Base-by-base conservation (phyloP, 768 basidiomycete species). In the Amylocystis lapponica region DNA sequence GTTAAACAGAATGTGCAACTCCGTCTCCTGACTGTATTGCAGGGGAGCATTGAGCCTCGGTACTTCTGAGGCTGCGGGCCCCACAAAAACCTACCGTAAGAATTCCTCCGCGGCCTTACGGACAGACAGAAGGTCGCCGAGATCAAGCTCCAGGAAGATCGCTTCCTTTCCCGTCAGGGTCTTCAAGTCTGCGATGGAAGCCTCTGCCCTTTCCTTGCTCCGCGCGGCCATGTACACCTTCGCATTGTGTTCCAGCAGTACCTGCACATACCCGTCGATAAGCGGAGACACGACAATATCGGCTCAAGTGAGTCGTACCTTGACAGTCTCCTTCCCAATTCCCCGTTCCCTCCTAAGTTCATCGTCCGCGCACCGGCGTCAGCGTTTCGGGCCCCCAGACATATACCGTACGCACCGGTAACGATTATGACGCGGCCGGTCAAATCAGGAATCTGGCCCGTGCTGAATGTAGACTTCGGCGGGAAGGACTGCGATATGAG, bases 191-290 rank as follows among this genome's bases (percentile, higher is more conserved):
- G 62, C 48, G 44, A 85, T 82, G 0, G 80, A 79, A 3, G 52
- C 54, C 3, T 69, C 62, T 0, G 70, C 65, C 48, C 74, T 82
- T 23, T 61, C 58, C 41, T 61, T 50, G 45, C 55, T 71, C 11
- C 83, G 70, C 3, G 67, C 62, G 0, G 75, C 79, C 32, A 86
- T 42, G 54, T 87, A 86, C 0, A 86, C 82, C 41, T 74, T 83
- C 8, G 82, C 83, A 53, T 81, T 76, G 50, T 76, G 77, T 14
- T 53, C 39, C 13, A 86, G 63, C 3, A 83, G 69, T 2, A 62
- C 71, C 75, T 80, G 44, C n/a, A 22, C 7, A 39, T 39, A 12
- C 8, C 13, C 7, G 13, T 7, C 25, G 25, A 26, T 36, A 14
- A 21, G 17, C 37, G 17, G 11, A 19, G 5, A 12, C 20, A 19